phyloP scores from a whole-genome alignment of 345 rosid genomes.

The Euclidium syriacum region DNA sequence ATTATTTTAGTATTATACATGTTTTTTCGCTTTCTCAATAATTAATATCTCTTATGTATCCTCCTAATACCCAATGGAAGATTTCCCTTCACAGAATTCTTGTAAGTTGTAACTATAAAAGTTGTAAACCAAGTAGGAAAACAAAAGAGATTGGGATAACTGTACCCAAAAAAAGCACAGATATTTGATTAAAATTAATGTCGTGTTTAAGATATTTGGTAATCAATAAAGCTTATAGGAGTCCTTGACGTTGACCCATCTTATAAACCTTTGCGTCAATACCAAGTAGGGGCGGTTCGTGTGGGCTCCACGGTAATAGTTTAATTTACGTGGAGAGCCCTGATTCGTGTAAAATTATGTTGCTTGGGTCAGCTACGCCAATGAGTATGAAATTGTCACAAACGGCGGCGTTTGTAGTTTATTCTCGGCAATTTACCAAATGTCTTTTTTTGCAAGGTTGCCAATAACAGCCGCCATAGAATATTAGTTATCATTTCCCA shows the following conservation, averaged over 20 bases:
- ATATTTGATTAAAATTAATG: not conserved
- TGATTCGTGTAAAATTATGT: too few relatives aligned
- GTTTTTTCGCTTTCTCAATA: too few relatives aligned
- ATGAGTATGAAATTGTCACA: not conserved
- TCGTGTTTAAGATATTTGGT: not conserved
- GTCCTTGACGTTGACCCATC: not conserved
- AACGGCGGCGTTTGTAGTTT: not conserved
- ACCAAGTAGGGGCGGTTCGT: slow-evolving; percentile 21
- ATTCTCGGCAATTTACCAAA: not conserved
- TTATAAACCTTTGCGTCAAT: slow-evolving; percentile 14
- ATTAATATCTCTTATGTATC: too few relatives aligned
- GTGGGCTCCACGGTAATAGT: not conserved
- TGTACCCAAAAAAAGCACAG: not conserved
- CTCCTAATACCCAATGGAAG: too few relatives aligned
- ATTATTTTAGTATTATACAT: too few relatives aligned
- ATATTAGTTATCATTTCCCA: not conserved
- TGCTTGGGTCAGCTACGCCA: not conserved
- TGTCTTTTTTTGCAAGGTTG: not conserved
- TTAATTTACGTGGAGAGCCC: not conserved
- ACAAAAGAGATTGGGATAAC: not conserved
- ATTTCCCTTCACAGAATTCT: too few relatives aligned
- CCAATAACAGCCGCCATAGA: not conserved
- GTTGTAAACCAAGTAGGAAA: too few relatives aligned
- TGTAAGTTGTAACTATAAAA: too few relatives aligned
- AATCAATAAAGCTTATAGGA: not conserved